Conservation (phyloP, 352 stramenopile species). For the Globisporangium perplexum region DNA sequence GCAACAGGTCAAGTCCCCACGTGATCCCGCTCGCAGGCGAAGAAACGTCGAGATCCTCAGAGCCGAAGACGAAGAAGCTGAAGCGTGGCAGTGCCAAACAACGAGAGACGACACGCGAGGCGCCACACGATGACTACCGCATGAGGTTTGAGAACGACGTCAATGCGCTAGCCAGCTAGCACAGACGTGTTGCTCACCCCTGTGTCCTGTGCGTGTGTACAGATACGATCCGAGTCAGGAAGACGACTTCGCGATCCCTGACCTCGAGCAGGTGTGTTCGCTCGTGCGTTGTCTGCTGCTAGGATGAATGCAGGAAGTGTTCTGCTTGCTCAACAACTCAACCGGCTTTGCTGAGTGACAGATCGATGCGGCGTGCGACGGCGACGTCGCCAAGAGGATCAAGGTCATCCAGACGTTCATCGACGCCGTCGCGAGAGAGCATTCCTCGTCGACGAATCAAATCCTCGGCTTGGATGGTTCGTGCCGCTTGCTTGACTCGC, state of each 20-base stretch:
- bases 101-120: background rate
- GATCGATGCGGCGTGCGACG: conserved; percentile 4
- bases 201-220: background rate
- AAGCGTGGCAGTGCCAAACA: background rate
- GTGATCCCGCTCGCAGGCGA: conserved; percentile 11
- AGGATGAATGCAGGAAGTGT: background rate
- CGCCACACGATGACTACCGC: background rate
- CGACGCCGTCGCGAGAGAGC: conserved; percentile 2
- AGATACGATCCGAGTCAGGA: conserved; percentile 11
- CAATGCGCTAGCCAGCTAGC: background rate
- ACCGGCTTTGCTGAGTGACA: background rate
- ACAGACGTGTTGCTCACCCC: background rate
- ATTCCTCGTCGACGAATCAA: background rate
- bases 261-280: conserved; percentile 4
- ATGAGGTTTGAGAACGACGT: conserved; percentile 1
- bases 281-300: background rate
- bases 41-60: background rate
- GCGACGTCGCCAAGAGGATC: conserved; percentile 5
- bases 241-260: conserved; percentile 2
- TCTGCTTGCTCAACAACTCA: background rate
- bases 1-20: conserved; percentile 1
- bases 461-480: conserved; percentile 14
- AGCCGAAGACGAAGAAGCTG: conserved; percentile 6
- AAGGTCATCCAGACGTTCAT: conserved; percentile 14
- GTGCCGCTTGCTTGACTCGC: background rate